Conservation (phyloP, 2,329 filamentous ascomycete genomes). For the Fusarium veterinarium region DNA sequence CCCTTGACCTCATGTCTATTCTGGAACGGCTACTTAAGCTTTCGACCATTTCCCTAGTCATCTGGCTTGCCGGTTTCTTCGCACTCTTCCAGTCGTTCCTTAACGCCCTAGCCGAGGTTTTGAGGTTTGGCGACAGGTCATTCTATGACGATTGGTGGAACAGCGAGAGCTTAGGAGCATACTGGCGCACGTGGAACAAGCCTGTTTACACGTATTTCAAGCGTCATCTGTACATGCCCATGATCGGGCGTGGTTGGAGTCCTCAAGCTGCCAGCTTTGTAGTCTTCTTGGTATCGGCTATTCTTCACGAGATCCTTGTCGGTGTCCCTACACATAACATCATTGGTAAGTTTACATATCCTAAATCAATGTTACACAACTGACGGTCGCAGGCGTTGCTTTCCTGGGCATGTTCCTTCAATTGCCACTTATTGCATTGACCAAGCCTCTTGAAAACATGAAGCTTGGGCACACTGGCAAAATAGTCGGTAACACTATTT, state of each 20-base stretch:
- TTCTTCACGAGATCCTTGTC: conserved; percentile 92
- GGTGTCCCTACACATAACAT: conserved; percentile 95
- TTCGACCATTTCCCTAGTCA: conserved; percentile 92
- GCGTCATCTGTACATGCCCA: conserved; percentile 88
- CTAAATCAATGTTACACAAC: not conserved
- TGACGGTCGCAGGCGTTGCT: conserved; percentile 74
- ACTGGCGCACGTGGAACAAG: conserved; percentile 98
- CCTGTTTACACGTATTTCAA: conserved; percentile 98
- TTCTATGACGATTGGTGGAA: conserved; percentile 99
- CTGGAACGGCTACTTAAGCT: conserved; percentile 93
- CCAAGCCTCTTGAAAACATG: conserved; percentile 82
- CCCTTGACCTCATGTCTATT: conserved; percentile 83
- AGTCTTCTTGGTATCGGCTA: conserved; percentile 88
- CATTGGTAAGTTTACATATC: conserved; percentile 69
- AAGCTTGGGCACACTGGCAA: conserved; percentile 76
- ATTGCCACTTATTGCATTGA: conserved; percentile 86
- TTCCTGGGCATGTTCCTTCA: conserved; percentile 96
- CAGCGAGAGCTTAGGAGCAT: conserved; percentile 82
- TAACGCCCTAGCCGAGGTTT: conserved; percentile 90
- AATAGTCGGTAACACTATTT: conserved; percentile 90
- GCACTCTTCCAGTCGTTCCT: conserved; percentile 93
- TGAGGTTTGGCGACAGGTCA: conserved; percentile 89
- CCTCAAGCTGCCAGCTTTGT: conserved; percentile 76
- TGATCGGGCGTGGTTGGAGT: conserved; percentile 86
- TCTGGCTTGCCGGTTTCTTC: conserved; percentile 98